Evolutionary conservation across 1,139 yeast genomes (phyloP).

Genomic region (Debaryomyces nepalensis): DNA sequence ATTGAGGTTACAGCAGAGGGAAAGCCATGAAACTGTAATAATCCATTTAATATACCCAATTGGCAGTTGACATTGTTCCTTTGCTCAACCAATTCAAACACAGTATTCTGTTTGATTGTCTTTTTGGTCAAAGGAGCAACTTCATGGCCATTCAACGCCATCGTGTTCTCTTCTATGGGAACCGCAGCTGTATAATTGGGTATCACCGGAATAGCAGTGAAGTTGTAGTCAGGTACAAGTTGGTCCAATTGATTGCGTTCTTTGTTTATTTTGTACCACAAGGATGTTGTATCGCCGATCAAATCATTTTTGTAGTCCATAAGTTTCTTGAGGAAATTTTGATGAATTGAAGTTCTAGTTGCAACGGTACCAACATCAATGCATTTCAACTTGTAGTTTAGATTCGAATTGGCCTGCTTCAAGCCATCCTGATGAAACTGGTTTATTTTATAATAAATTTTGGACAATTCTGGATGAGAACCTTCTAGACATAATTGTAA

Average conservation of each 20-base stretch:
- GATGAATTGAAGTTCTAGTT: constrained; percentile 79
- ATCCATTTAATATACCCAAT: constrained; percentile 59
- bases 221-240: constrained; percentile 53
- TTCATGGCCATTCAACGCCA: constrained; percentile 12
- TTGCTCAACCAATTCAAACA: constrained; percentile 55
- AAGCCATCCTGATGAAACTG: constrained; percentile 72
- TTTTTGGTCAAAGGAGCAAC: constrained; percentile 37
- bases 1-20: constrained; percentile 64
- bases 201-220: constrained; percentile 39
- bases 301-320: constrained; percentile 70
- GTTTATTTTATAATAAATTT: constrained; percentile 71
- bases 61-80: constrained; percentile 60
- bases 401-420: constrained; percentile 66
- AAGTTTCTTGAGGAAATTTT: constrained; percentile 72
- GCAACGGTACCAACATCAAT: constrained; percentile 84
- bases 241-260: constrained; percentile 88
- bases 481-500: constrained; percentile 86
- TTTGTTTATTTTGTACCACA: constrained; percentile 91
- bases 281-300: constrained; percentile 75
- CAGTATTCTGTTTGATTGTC: constrained; percentile 40
- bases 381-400: constrained; percentile 74
- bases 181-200: constrained; percentile 29
- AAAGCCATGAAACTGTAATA: constrained; percentile 62
- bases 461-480: constrained; percentile 82
- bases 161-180: constrained; percentile 16